Base-by-base conservation (phyloP, 768 basidiomycete species). In the Amanita inopinata region DNA sequence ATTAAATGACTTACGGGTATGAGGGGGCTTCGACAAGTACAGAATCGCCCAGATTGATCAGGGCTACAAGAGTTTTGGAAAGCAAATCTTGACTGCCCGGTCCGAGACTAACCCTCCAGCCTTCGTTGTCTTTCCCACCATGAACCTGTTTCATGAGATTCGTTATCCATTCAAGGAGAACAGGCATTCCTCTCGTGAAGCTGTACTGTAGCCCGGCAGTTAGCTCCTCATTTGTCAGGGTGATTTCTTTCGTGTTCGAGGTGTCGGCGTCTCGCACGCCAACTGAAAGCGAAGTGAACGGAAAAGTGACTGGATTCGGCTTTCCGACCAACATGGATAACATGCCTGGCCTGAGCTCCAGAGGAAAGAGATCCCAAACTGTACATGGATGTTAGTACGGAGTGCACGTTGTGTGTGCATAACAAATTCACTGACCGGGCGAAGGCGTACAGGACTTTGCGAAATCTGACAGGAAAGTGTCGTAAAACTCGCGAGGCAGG, bases 1-100 rank as follows among this genome's bases (percentile, higher is more conserved):
- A 12, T 36, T 1, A n/a, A 14, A 32, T 32, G 20, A 59, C 73
- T 48, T 50, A 80, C 77, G 76, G 71, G 52, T 88, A 88, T 34
- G 75, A 78, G 1, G 85, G 86, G 2, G 80, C 72, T 55, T 93
- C 90, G 12, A 92, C 70, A 20, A 93, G 64, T n/a, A 91, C 63
- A 5, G 78, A 56, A 56, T 93, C 90, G 12, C 86, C 89, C 1
- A 74, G 76, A 53, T 88, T 79, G 4, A 88, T 57, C 25, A 93
- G 61, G 1, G 81, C 71, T 18, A 67, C 58, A 49, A 86, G 73
- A 14, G 79, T 82, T 84, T 91, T 89, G 63, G 70, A 79, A 33
- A 90, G 67, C 35, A 83, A 51, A 64, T 89, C 86, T 57, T 89
- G 87, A 36, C 80, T 80, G 0, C 88, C 88, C 20, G 66, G 66